A percentile compares a stretch with the other conserved stretches of the same genome.
Evolutionary conservation across 140 eudicot species (phyloP).

Genomic region (Bidens hawaiensis): DNA sequence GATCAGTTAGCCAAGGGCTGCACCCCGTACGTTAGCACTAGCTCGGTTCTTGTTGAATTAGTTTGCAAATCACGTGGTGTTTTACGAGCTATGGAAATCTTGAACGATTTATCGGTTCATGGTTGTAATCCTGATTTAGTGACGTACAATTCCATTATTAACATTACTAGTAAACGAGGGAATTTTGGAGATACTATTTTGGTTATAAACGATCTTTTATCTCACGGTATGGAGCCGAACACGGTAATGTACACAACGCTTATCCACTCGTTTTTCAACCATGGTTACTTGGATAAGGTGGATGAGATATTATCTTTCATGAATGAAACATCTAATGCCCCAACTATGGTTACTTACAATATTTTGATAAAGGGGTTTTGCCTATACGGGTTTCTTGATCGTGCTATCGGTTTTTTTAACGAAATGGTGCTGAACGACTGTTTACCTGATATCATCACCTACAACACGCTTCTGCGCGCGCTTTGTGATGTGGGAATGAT

Average conservation of each 20-base stretch:
- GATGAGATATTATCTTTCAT: conserved; percentile 54
- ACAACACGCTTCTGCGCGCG: conserved; percentile 67
- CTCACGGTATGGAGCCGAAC: conserved; percentile 68
- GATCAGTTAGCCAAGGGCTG: conserved; percentile 71
- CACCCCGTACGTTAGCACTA: conserved; percentile 59
- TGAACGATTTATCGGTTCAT: conserved; percentile 61
- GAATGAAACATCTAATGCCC: conserved; percentile 55
- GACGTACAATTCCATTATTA: conserved; percentile 61
- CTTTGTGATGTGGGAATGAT: conserved; percentile 58
- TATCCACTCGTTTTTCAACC: conserved; percentile 57
- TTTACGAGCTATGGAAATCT: conserved; percentile 50
- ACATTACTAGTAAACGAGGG: conserved; percentile 50
- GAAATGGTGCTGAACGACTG: conserved; percentile 48
- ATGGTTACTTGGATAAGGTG: conserved; percentile 56
- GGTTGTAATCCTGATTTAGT: conserved; percentile 82
- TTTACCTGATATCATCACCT: conserved; percentile 70
- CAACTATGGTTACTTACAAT: conserved; percentile 61
- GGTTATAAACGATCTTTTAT: conserved; percentile 47
- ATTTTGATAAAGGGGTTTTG: conserved; percentile 73
- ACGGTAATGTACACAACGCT: conserved; percentile 62
- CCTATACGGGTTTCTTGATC: conserved; percentile 52
- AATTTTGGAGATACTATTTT: conserved; percentile 46
- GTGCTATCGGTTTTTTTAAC: conserved; percentile 50
- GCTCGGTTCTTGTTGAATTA: conserved; percentile 54
- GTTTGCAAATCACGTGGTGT: conserved; percentile 65